A percentile compares a stretch with the other conserved stretches of the same genome.
These are phyloP conservation scores for Pythium phragmitis DNA, from an alignment of 352 stramenopile genomes.

Conservation along the genomic window DNA sequence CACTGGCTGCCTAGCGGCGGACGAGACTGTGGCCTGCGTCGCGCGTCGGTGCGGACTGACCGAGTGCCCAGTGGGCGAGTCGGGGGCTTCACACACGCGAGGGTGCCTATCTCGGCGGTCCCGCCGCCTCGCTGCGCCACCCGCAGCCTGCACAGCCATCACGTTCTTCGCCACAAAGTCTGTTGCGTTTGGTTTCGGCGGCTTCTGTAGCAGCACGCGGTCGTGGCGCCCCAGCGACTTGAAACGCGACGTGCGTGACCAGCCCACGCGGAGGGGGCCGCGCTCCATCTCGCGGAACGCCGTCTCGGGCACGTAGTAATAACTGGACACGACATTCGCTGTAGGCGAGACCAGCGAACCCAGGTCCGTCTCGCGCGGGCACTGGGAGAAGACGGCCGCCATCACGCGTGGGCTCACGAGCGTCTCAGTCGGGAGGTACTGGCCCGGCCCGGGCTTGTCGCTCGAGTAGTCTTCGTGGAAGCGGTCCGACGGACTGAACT, in stretches of 20 bases:
- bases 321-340: slow-evolving; percentile 52
- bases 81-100: background rate
- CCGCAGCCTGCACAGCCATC: background rate
- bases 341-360: slow-evolving; percentile 35
- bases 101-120: background rate
- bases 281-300: slow-evolving; percentile 29
- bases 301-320: slow-evolving; percentile 52
- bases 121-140: background rate
- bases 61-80: background rate
- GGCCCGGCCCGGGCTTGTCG: slow-evolving; percentile 39
- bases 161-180: slow-evolving; percentile 23
- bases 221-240: slow-evolving; percentile 18
- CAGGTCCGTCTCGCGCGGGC: slow-evolving; percentile 40
- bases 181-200: slow-evolving; percentile 2
- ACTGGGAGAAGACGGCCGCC: slow-evolving; percentile 53
- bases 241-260: slow-evolving; percentile 46
- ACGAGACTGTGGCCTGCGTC: slow-evolving; percentile 12
- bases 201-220: slow-evolving; percentile 11
- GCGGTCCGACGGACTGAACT: slow-evolving; percentile 60
- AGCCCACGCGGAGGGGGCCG: slow-evolving; percentile 30
- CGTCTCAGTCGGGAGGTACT: slow-evolving; percentile 48
- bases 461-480: slow-evolving; percentile 51
- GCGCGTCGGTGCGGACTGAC: background rate
- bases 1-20: background rate
- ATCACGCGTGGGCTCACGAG: slow-evolving; percentile 31